Conservation (phyloP, 1,284 basidiomycete genomes). For the Moesziomyces antarcticus region DNA sequence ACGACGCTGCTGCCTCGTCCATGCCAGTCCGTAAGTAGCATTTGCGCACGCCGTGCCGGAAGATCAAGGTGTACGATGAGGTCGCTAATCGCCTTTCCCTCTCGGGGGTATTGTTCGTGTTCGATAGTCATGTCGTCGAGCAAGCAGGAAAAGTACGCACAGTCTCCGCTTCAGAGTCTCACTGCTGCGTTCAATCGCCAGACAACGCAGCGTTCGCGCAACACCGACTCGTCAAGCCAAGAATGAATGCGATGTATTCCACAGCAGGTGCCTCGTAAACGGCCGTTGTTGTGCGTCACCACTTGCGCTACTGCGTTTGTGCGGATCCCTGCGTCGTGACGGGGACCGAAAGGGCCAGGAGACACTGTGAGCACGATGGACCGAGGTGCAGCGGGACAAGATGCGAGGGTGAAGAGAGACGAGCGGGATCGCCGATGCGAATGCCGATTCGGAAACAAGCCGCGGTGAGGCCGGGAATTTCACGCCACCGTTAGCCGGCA, state of each 20-base stretch:
- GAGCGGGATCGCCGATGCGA: conserved; percentile 3
- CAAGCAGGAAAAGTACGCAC: conserved; percentile 35
- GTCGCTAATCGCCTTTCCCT: not conserved
- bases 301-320: too few species aligned
- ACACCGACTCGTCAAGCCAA: not conserved
- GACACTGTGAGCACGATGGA: not conserved
- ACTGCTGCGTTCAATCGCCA: conserved; percentile 38
- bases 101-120: not conserved
- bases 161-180: conserved; percentile 43
- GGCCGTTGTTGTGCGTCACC: too few species aligned
- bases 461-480: conserved; percentile 8
- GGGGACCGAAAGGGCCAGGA: not conserved
- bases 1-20: not conserved
- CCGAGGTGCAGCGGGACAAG: too few species aligned
- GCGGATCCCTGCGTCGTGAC: not conserved
- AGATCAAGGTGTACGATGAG: not conserved
- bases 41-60: not conserved
- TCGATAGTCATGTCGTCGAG: conserved; percentile 32
- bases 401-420: not conserved
- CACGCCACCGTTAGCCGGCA: conserved; percentile 7
- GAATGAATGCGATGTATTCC: not conserved
- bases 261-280: too few species aligned
- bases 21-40: conserved; percentile 29
- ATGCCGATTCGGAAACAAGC: not conserved
- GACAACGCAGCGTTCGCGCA: conserved; percentile 38